Evolutionary conservation across 1,139 yeast species (phyloP), one percentile per base, ranked within the genome.

Genomic region (Fermentozyma sake): DNA sequence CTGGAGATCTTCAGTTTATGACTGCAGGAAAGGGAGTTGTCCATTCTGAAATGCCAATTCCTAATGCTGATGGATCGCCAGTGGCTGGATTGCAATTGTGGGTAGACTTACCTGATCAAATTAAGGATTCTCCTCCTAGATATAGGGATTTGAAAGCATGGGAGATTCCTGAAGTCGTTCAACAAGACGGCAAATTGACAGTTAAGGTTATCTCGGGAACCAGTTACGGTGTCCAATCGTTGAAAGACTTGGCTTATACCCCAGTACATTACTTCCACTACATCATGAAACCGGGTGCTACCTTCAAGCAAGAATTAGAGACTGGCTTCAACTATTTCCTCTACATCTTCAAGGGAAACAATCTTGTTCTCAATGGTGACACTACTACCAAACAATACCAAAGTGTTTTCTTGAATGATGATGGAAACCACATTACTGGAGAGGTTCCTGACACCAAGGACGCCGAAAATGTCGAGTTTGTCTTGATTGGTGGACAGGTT

Each of bases 1-100:
- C 87, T 13, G 96, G 96, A 28, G 96, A 87, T 50, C 63, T 87
- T 42, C 96, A 87, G 58, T 86, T 87, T 52, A 87, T 87, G 95
- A 87, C 96, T 32, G 96, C 96, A 6, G 96, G 96, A 32, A 74
- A 70, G 41, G 96, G 95, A 30, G 76, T 86, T 24, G 86, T 84
- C 20, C 95, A 86, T 48, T 74, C 87, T 5, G 94, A 84, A 48
- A 82, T 84, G 76, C 95, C 95, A n/a, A 74, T 82, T 18, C 65
- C 68, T 22, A 68, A 67, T 40, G 65, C 66, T 6, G 76, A 75
- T 39, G 82, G 80, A 14, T 51, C 66, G 12, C 60, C 72, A 1
- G 76, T 79, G 20, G 71, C 63, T 22, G 96, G 95, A 28, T 65
- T 87, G 66, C 96, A 87, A 55, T 60, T 89, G 29, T 87, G 96